Base-by-base conservation (phyloP, 2,329 filamentous ascomycete genomes). In the Lachnellula willkommii region DNA sequence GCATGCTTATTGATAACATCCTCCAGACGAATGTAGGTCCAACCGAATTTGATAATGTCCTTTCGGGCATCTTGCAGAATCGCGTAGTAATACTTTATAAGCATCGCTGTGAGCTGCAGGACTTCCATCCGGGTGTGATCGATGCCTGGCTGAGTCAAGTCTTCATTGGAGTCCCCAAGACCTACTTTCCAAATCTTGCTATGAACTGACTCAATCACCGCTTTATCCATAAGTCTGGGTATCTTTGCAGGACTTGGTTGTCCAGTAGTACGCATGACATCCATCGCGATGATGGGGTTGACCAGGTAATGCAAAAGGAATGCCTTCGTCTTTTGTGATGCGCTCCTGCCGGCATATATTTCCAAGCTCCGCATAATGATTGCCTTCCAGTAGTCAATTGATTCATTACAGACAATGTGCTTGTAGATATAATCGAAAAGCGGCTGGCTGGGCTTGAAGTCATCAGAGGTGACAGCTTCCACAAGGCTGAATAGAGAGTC, bases 1-100 rank as follows among this genome's bases (percentile, higher is more conserved):
- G 93, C 94, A 70, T 97, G 94, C 72, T 99, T 99, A 77, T 97
- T 99, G 76, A 99, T 96, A 55, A 96, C 89, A 71, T 99, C 94
- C 68, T 99, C 95, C n/a, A 99, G 81, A 24, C 90, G 85, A 66
- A 99, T 99, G 69, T 96, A 97, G 17, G 92, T 96, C 94, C 94
- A 99, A 3, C 91, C 92, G 72, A 97, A 99, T 73, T 96, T 97
- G 68, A 99, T 99, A 60, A 99, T 93, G 62, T 99, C 94, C 72
- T 99, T 99, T 39, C 95, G 85, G 2, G 90, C 87, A 66, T 97
- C 94, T 63, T 95, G 89, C 1, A 99, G 81, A 53, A 91, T 88
- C 35, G 83, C 82, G 66, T 93, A 85, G 67, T 99, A 90, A 67
- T 97, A 95, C 69, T 99, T 99, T 72, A 99, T 87, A 40, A 99